Evolutionary conservation across 805 yeast genomes (phyloP).

Genomic region (Kuraishia ogatae): DNA sequence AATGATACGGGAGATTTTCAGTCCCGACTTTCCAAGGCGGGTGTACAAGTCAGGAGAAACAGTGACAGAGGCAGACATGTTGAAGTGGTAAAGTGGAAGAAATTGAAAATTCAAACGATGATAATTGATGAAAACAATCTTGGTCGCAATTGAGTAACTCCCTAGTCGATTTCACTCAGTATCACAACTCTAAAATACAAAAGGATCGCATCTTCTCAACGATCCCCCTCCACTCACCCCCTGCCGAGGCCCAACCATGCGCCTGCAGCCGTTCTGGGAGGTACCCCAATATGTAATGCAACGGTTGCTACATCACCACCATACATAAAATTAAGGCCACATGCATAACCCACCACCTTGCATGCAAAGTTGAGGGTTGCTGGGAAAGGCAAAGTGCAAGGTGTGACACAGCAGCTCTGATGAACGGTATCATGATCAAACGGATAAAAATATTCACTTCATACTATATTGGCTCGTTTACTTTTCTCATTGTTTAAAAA

Average conservation of each 20-base stretch:
- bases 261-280: background rate
- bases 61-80: background rate
- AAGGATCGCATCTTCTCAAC: background rate
- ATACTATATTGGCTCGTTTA: too few relatives aligned
- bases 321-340: background rate
- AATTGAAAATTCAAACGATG: too few relatives aligned
- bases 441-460: too few relatives aligned
- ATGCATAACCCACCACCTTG: background rate
- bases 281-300: background rate
- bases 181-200: background rate
- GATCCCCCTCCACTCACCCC: background rate
- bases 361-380: background rate
- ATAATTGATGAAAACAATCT: too few relatives aligned
- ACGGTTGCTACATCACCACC: background rate
- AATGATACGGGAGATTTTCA: constrained; percentile 37
- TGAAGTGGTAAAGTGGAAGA: background rate
- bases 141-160: background rate
- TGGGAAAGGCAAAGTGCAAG: too few relatives aligned
- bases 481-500: background rate
- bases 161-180: background rate
- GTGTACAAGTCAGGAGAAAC: constrained; percentile 7
- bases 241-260: background rate
- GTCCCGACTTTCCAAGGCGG: constrained; percentile 34
- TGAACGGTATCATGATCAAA: too few relatives aligned
- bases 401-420: too few relatives aligned